phyloP scores from a whole-genome alignment of 805 yeast genomes.

The Wickerhamomyces sydowiorum region DNA sequence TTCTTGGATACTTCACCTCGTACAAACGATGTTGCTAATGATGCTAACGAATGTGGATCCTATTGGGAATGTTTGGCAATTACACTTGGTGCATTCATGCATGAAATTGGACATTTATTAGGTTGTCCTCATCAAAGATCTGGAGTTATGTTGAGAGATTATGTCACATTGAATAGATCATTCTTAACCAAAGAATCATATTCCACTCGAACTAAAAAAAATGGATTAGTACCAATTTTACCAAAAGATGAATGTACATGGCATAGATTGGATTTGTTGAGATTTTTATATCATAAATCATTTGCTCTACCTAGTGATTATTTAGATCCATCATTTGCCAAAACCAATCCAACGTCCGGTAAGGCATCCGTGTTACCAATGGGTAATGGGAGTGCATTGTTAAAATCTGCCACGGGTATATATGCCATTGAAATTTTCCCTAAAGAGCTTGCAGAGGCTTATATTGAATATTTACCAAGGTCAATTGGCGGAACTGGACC shows the following conservation, averaged over 20 bases:
- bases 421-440: slow-evolving; percentile 67
- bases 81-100: slow-evolving; percentile 91
- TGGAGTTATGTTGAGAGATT: slow-evolving; percentile 90
- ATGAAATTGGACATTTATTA: slow-evolving; percentile 86
- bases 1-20: slow-evolving; percentile 73
- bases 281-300: slow-evolving; percentile 78
- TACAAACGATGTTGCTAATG: slow-evolving; percentile 80
- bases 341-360: slow-evolving; percentile 24
- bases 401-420: slow-evolving; percentile 60
- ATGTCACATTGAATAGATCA: slow-evolving; percentile 72
- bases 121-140: slow-evolving; percentile 90
- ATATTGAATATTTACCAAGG: slow-evolving; percentile 54
- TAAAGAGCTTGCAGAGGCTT: slow-evolving; percentile 37
- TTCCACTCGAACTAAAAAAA: slow-evolving; percentile 45
- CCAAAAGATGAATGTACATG: slow-evolving; percentile 75
- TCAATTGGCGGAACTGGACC: slow-evolving; percentile 57
- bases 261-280: slow-evolving; percentile 74
- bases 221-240: slow-evolving; percentile 43
- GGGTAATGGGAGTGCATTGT: slow-evolving; percentile 36
- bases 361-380: slow-evolving; percentile 43
- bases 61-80: slow-evolving; percentile 87
- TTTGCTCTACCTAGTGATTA: slow-evolving; percentile 67
- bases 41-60: slow-evolving; percentile 75
- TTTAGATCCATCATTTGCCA: slow-evolving; percentile 35
- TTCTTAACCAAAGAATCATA: slow-evolving; percentile 67